These are phyloP conservation scores for Claviceps fusiformis DNA, from an alignment of 2,329 filamentous ascomycete species.

Conservation along the genomic window DNA sequence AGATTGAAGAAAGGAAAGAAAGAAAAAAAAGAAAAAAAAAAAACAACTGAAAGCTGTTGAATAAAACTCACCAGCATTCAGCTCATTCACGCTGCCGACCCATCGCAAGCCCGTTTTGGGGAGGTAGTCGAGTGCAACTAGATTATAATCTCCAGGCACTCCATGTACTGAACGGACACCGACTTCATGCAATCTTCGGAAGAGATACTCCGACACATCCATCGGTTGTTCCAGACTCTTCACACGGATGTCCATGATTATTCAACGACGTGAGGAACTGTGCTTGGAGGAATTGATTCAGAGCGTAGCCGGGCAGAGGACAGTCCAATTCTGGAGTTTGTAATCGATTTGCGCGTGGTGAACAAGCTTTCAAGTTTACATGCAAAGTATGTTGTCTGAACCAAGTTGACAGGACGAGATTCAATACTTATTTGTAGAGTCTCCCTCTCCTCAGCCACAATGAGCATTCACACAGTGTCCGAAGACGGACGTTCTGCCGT, in stretches of 20 bases:
- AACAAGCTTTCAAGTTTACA: not conserved
- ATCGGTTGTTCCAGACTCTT: conserved; percentile 33
- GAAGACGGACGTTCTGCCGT: not conserved
- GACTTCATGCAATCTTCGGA: conserved; percentile 48
- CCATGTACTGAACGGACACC: conserved; percentile 54
- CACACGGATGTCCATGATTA: conserved; percentile 26
- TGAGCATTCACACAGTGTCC: not conserved
- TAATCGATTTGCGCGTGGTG: not conserved
- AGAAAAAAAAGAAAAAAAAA: not conserved
- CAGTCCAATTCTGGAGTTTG: not conserved
- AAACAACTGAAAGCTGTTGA: not conserved
- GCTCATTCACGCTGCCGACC: conserved; percentile 59
- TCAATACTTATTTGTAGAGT: not conserved
- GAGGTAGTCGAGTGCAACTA: conserved; percentile 54
- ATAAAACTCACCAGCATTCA: conserved; percentile 47
- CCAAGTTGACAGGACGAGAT: not conserved
- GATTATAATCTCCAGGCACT: conserved; percentile 62
- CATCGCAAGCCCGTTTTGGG: conserved; percentile 44
- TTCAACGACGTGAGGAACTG: not conserved
- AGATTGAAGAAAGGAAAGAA: not conserved
- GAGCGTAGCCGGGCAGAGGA: not conserved
- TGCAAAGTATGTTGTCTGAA: not conserved
- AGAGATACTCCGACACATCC: conserved; percentile 56
- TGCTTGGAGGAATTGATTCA: not conserved
- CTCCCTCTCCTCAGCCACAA: not conserved